Evolutionary conservation across 129 eudicot genomes (phyloP).

Genomic region (Lactuca saligna): DNA sequence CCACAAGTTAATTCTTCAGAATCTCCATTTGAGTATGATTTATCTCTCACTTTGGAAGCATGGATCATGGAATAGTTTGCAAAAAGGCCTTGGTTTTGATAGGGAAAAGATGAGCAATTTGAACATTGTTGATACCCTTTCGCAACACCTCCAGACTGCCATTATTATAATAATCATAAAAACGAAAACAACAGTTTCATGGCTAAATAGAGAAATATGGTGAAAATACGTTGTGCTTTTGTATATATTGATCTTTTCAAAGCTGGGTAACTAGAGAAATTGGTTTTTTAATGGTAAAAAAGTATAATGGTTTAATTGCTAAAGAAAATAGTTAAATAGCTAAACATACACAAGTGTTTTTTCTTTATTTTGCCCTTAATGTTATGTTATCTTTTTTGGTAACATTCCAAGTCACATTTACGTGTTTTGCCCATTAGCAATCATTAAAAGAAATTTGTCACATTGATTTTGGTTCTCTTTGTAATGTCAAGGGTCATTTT

Average conservation of each 20-base stretch:
- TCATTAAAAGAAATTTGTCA: not conserved
- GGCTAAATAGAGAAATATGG: no score
- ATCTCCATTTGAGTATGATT: conserved; percentile 41
- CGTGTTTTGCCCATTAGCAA: not conserved
- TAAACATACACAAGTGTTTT: no score
- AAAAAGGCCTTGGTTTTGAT: conserved; percentile 48
- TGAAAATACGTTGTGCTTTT: no score
- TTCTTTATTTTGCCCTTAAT: no score
- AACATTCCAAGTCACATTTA: conserved; percentile 8
- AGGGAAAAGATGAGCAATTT: conserved; percentile 42
- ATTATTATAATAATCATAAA: no score
- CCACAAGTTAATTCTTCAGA: conserved; percentile 78
- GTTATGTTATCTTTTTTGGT: not conserved
- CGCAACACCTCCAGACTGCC: conserved; percentile 46
- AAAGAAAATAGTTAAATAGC: no score
- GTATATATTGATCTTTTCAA: no score
- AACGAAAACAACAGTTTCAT: no score
- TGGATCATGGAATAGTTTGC: conserved; percentile 39
- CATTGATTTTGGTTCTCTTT: not conserved
- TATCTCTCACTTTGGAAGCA: conserved; percentile 40
- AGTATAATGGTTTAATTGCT: no score
- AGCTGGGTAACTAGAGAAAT: no score
- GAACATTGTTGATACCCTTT: conserved; percentile 43
- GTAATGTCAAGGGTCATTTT: conserved; percentile 1
- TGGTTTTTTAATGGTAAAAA: no score